These are phyloP conservation scores for Penicillium fuscoglaucum DNA, from an alignment of 2,329 filamentous ascomycete species.

Conservation along the genomic window DNA sequence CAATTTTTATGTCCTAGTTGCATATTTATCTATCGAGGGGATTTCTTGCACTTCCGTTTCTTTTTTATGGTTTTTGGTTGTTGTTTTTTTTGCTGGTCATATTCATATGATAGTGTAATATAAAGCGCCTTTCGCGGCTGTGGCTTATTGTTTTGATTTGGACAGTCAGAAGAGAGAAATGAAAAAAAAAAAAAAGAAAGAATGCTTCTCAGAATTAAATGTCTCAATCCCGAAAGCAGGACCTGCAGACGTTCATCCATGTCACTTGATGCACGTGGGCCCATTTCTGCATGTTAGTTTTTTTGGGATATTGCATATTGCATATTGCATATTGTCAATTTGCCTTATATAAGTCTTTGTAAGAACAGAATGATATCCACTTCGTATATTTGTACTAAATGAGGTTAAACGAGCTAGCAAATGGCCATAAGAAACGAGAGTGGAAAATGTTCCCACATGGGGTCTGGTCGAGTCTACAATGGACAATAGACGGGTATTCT, in stretches of 20 bases:
- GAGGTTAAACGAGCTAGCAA: background rate
- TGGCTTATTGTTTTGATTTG: constrained; percentile 8
- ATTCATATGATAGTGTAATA: background rate
- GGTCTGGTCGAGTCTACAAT: background rate
- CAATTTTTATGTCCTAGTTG: constrained; percentile 20
- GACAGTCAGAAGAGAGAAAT: background rate
- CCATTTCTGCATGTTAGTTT: constrained; percentile 6
- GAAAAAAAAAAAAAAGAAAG: background rate
- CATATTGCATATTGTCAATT: background rate
- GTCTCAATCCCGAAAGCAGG: constrained; percentile 1
- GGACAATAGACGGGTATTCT: constrained; percentile 1
- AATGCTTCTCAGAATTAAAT: background rate
- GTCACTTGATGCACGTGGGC: constrained; percentile 12
- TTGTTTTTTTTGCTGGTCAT: background rate
- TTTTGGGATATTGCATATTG: background rate
- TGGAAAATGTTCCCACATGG: constrained; percentile 1
- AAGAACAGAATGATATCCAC: background rate
- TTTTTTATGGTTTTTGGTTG: no score
- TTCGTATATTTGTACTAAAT: background rate
- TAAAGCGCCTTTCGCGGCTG: constrained; percentile 21
- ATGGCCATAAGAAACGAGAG: background rate
- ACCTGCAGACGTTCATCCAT: constrained; percentile 7
- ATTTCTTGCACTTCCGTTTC: no score
- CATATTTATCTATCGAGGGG: background rate
- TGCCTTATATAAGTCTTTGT: no score